A percentile compares a stretch with the other conserved stretches of the same genome.
phyloP scores from a whole-genome alignment of 2,329 filamentous ascomycete species.

The Diaporthe destruens region DNA sequence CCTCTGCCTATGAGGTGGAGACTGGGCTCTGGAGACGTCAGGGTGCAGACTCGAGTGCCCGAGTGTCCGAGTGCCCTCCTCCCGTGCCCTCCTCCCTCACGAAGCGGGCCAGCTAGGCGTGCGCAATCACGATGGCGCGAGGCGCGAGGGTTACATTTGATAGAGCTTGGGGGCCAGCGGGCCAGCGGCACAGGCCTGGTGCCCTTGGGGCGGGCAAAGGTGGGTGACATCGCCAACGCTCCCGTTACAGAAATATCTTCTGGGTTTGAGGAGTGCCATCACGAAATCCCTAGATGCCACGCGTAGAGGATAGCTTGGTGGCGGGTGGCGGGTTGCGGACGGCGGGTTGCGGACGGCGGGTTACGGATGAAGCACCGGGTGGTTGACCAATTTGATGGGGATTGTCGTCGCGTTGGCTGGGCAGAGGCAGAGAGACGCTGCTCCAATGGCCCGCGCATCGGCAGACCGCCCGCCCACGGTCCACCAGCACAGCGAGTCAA shows the following conservation, averaged over 20 bases:
- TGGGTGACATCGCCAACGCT: constrained; percentile 21
- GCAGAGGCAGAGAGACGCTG: background rate
- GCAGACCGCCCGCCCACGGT: constrained; percentile 4
- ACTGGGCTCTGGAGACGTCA: background rate
- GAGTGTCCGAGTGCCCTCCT: no score
- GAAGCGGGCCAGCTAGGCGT: background rate
- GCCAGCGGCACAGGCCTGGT: constrained; percentile 1
- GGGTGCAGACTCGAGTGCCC: constrained; percentile 10
- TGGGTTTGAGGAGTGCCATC: background rate
- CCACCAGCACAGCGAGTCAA: background rate
- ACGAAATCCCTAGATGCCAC: no score
- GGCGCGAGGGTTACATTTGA: background rate
- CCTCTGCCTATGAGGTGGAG: background rate
- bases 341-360: no score
- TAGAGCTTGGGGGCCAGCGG: constrained; percentile 20
- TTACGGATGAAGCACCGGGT: no score
- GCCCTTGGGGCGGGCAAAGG: background rate
- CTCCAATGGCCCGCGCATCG: background rate
- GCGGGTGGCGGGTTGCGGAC: no score
- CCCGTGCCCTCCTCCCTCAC: constrained; percentile 5
- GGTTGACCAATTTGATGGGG: background rate
- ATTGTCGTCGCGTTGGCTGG: background rate
- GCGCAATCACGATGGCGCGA: background rate
- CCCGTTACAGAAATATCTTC: constrained; percentile 8
- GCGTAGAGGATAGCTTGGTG: constrained; percentile 1